phyloP scores from a whole-genome alignment of 768 basidiomycete species.

The Boletus insuetus region DNA sequence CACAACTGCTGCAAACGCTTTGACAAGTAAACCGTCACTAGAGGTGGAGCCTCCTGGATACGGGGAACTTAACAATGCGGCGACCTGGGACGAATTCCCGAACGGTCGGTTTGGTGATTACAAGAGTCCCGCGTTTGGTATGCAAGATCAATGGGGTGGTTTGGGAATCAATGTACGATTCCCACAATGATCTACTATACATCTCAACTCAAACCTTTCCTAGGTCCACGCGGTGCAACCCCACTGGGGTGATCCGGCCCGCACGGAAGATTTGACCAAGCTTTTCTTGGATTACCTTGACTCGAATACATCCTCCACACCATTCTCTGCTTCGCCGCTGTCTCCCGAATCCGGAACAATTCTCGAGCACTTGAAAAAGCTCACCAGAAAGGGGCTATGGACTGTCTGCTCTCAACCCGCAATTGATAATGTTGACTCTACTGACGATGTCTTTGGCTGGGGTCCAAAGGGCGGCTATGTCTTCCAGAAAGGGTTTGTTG shows the following conservation, averaged over 20 bases:
- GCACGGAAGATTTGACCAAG: constrained; percentile 64
- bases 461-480: constrained; percentile 92
- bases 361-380: constrained; percentile 66
- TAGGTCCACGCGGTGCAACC: constrained; percentile 62
- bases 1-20: constrained; percentile 53
- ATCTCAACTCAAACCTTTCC: neutral
- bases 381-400: constrained; percentile 87
- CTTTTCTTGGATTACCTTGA: constrained; percentile 82
- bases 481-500: constrained; percentile 96
- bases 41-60: constrained; percentile 57
- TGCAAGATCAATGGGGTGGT: constrained; percentile 75
- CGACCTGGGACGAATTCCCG: constrained; percentile 94
- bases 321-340: constrained; percentile 83
- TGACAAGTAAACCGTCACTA: constrained; percentile 47
- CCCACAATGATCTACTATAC: neutral
- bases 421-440: constrained; percentile 73
- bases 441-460: constrained; percentile 85
- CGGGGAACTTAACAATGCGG: constrained; percentile 73
- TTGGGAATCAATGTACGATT: constrained; percentile 53
- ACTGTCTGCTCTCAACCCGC: constrained; percentile 97
- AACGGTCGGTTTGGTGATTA: constrained; percentile 98
- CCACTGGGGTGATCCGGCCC: constrained; percentile 71
- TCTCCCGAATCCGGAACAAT: constrained; percentile 82
- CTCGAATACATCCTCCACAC: constrained; percentile 70
- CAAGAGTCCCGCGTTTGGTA: constrained; percentile 94